Percentiles rank a stretch among this genome's conserved stretches.
These are phyloP conservation scores for Syzygium malaccense DNA, from an alignment of 441 rosid genomes.

Conservation along the genomic window DNA sequence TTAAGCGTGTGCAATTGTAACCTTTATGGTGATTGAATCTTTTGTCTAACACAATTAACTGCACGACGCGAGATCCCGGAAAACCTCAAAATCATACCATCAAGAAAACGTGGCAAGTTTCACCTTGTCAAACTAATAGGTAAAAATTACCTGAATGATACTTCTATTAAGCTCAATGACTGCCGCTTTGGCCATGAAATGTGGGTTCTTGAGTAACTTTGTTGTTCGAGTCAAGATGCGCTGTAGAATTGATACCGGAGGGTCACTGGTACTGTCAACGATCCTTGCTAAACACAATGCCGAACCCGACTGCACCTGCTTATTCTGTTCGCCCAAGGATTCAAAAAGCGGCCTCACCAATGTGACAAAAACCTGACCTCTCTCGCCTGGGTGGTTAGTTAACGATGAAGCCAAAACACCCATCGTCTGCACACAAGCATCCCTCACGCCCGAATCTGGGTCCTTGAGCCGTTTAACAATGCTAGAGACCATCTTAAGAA, in stretches of 20 bases:
- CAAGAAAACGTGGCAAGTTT: not conserved
- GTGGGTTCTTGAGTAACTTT: constrained; percentile 75
- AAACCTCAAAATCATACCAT: not conserved
- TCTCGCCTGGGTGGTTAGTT: constrained; percentile 28
- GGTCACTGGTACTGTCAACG: constrained; percentile 44
- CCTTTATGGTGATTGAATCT: not conserved
- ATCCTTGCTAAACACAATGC: constrained; percentile 84
- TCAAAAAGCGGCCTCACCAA: constrained; percentile 81
- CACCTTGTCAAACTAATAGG: not conserved
- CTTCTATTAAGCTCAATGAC: constrained; percentile 70
- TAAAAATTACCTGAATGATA: constrained; percentile 51
- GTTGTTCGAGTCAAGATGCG: constrained; percentile 61
- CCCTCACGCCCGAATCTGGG: constrained; percentile 78
- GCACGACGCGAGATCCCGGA: not conserved
- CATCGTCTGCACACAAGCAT: constrained; percentile 78
- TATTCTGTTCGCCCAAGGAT: constrained; percentile 89
- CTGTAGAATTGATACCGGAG: constrained; percentile 67
- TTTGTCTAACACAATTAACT: not conserved
- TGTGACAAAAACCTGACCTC: constrained; percentile 41
- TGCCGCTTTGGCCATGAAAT: constrained; percentile 83
- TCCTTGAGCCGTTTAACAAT: constrained; percentile 85
- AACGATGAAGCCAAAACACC: constrained; percentile 58
- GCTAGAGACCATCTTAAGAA: constrained; percentile 66
- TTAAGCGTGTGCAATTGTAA: not conserved
- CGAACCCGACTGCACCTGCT: constrained; percentile 76